Conservation (phyloP, 495 filamentous ascomycete genomes). For the Penicillium atrosanguineum region DNA sequence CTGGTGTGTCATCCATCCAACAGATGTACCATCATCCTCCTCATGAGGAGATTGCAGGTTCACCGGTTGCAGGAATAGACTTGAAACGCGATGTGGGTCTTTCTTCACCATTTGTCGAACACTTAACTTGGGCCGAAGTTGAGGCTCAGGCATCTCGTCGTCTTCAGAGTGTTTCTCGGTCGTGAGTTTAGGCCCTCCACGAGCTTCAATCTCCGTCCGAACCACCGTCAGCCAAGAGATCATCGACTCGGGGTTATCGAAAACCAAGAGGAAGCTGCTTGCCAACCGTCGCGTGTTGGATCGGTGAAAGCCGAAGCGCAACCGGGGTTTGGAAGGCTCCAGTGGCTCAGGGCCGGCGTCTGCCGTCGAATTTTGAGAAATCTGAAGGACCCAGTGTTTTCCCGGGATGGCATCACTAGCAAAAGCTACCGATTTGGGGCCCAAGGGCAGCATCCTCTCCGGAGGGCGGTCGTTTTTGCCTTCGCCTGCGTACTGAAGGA, state of each 20-base stretch:
- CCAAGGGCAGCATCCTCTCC: constrained; percentile 82
- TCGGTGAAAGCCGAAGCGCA: constrained; percentile 66
- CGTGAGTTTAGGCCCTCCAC: constrained; percentile 65
- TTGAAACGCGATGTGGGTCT: constrained; percentile 63
- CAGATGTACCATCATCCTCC: constrained; percentile 27
- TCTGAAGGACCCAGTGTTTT: constrained; percentile 87
- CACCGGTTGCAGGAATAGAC: constrained; percentile 56
- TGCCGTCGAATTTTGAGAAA: constrained; percentile 69
- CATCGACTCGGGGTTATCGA: constrained; percentile 80
- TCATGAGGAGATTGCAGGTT: constrained; percentile 20
- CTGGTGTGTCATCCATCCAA: constrained; percentile 22
- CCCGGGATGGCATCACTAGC: constrained; percentile 91
- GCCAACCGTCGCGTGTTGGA: constrained; percentile 59
- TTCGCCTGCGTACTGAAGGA: constrained; percentile 83
- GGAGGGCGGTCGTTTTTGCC: constrained; percentile 79
- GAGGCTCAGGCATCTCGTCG: constrained; percentile 25
- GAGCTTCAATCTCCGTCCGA: constrained; percentile 63
- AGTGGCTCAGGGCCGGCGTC: constrained; percentile 51
- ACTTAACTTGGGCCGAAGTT: constrained; percentile 41
- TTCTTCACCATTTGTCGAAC: constrained; percentile 37
- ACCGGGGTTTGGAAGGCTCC: constrained; percentile 58
- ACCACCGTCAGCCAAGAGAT: constrained; percentile 70
- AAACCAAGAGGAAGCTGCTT: constrained; percentile 73
- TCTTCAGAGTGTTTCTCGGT: constrained; percentile 48
- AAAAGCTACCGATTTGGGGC: constrained; percentile 85